Evolutionary conservation across 2,329 filamentous ascomycete genomes (phyloP).

Genomic region (Epichloe aotearoae): DNA sequence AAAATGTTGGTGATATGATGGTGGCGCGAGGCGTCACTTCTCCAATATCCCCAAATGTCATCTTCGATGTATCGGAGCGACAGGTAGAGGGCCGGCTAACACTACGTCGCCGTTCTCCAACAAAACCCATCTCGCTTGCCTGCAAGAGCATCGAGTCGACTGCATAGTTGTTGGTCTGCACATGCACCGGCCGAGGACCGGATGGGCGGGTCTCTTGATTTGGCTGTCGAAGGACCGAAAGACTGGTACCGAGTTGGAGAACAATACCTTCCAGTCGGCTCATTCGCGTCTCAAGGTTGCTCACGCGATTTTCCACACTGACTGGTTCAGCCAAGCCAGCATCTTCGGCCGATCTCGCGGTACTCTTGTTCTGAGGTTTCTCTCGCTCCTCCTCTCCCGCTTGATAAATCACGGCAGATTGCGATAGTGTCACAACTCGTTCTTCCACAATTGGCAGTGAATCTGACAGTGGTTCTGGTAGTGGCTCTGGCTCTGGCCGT

Average conservation of each 20-base stretch:
- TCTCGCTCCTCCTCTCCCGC: not conserved
- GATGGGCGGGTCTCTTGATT: conserved; percentile 16
- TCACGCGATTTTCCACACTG: conserved; percentile 39
- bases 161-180: not conserved
- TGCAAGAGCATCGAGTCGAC: not conserved
- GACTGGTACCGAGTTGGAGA: conserved; percentile 33
- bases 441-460: conserved; percentile 1
- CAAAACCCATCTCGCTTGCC: not conserved
- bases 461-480: not conserved
- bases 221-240: conserved; percentile 24
- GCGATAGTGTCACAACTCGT: not conserved
- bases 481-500: conserved; percentile 19
- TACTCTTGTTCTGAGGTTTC: not conserved
- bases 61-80: conserved; percentile 27
- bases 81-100: conserved; percentile 19
- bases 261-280: conserved; percentile 40
- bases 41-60: conserved; percentile 33
- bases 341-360: not conserved
- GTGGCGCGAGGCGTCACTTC: conserved; percentile 28
- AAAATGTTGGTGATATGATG: conserved; percentile 20
- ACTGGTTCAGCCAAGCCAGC: conserved; percentile 26
- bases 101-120: conserved; percentile 1
- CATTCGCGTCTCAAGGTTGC: conserved; percentile 37
- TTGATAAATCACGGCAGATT: not conserved
- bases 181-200: not conserved